Evolutionary conservation across 2,329 filamentous ascomycete genomes (phyloP).

Genomic region (Sporothrix euskadiensis): DNA sequence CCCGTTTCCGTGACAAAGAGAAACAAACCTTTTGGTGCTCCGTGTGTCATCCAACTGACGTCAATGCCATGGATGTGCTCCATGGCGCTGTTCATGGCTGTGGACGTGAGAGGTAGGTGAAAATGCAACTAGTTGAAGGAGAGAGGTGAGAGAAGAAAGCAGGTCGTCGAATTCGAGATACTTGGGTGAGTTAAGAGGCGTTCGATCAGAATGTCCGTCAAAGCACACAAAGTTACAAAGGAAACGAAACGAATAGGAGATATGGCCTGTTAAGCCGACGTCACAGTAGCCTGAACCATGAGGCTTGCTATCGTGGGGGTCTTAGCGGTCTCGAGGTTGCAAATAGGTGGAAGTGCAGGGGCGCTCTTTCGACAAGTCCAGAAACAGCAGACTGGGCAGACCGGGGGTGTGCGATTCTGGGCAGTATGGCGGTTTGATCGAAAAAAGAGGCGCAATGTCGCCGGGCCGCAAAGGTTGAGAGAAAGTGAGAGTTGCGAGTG

Average conservation of each 20-base stretch:
- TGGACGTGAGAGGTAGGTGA: not conserved
- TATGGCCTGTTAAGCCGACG: slow-evolving; percentile 28
- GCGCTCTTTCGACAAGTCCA: slow-evolving; percentile 8
- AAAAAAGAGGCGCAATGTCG: not conserved
- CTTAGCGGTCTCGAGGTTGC: not conserved
- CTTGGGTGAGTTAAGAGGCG: not conserved
- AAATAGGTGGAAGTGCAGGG: slow-evolving; percentile 18
- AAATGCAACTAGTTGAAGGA: not conserved
- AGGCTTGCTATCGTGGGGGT: slow-evolving; percentile 5
- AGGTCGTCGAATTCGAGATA: not conserved
- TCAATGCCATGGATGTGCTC: slow-evolving; percentile 80
- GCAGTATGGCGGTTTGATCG: not conserved
- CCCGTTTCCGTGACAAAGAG: slow-evolving; percentile 54
- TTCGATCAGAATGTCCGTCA: not conserved
- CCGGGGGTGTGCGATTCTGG: not conserved
- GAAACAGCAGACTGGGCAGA: not conserved
- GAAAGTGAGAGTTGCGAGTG: not conserved
- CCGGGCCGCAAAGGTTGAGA: not conserved
- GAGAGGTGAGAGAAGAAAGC: not conserved
- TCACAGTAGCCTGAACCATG: slow-evolving; percentile 26
- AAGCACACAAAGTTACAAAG: not conserved
- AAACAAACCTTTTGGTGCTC: slow-evolving; percentile 74
- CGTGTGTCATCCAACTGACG: slow-evolving; percentile 85
- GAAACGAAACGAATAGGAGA: not conserved
- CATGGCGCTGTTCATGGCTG: slow-evolving; percentile 51